Conservation (phyloP, 176 grass and related monocot species). For the Oryza nivara region DNA sequence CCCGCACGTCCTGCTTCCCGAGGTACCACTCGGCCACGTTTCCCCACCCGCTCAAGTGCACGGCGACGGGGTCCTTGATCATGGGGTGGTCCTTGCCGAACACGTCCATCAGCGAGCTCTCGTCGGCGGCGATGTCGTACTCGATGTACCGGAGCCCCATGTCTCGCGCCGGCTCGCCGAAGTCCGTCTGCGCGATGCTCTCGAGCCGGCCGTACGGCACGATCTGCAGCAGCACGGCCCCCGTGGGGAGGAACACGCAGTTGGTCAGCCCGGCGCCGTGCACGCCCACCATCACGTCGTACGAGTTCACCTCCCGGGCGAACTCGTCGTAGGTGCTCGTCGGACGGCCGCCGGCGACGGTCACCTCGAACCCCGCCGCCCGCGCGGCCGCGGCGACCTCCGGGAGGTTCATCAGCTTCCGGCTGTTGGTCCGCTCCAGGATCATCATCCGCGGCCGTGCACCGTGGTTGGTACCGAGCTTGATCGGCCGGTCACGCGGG, state of each 20-base stretch:
- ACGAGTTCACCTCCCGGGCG: constrained; percentile 57
- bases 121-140: constrained; percentile 54
- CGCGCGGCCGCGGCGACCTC: constrained; percentile 47
- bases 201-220: constrained; percentile 67
- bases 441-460: constrained; percentile 53
- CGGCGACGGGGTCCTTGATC: constrained; percentile 55
- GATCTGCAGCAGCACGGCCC: constrained; percentile 70
- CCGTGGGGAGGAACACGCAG: constrained; percentile 60
- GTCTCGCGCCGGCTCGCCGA: constrained; percentile 62
- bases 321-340: constrained; percentile 39
- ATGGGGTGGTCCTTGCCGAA: constrained; percentile 69
- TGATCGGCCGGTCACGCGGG: constrained; percentile 46
- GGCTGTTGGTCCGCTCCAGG: constrained; percentile 52
- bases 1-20: constrained; percentile 65
- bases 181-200: constrained; percentile 51
- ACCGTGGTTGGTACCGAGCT: neutral
- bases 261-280: constrained; percentile 72
- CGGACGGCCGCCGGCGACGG: constrained; percentile 40
- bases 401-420: constrained; percentile 48
- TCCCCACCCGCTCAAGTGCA: constrained; percentile 62
- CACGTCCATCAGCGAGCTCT: constrained; percentile 64
- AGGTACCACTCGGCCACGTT: constrained; percentile 72
- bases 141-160: constrained; percentile 71
- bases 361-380: constrained; percentile 50
- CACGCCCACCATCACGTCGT: constrained; percentile 64